Base-by-base conservation (phyloP, 805 yeast genomes). In the Torulaspora microellipsoides region DNA sequence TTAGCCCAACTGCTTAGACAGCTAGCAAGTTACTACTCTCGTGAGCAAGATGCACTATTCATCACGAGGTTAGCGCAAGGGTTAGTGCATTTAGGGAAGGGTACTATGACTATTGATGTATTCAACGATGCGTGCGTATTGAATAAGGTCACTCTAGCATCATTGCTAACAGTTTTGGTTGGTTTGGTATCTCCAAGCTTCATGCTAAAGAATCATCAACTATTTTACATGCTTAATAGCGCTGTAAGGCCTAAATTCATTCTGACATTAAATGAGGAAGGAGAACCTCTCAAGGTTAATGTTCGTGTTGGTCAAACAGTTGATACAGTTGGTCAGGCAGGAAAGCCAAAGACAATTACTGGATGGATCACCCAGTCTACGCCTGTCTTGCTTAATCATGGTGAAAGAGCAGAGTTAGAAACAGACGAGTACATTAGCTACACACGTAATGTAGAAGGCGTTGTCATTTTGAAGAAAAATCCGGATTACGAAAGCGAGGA, bases 321-420 rank as follows among this genome's bases (percentile, higher is more conserved):
- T 25, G 99, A 93, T 64, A 88, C 90, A 31, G 98, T 93, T 49
- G 99, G 99, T 28, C 98, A 91, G 66, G 99, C 98, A 0, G 99
- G 99, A 70, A 88, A 87, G 56, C 99, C 99, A 38, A 93, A 93
- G 73, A 90, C 97, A 10, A 93, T 93, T 37, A 93, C 99, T 3
- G 99, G 99, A 30, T 93, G 99, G 99, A 98, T 93, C 15, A 93
- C 99, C 1, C 99, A 93, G 60, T 85, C 93, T 4, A 93, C 99
- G 0, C 99, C 99, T 0, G 99, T 93, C 15, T 72, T 93, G 55
- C 73, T 93, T 44, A 90, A 93, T 32, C 81, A 82, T 55, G 98
- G 98, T 34, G 99, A 93, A 66, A 77, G 97, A 50, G 99, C 99
- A 0, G 99, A 93, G 66, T 72, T 93, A 54, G 99, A 95, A 63